These are phyloP conservation scores for Claviceps cyperi DNA, from an alignment of 2,329 filamentous ascomycete genomes.

Conservation along the genomic window DNA sequence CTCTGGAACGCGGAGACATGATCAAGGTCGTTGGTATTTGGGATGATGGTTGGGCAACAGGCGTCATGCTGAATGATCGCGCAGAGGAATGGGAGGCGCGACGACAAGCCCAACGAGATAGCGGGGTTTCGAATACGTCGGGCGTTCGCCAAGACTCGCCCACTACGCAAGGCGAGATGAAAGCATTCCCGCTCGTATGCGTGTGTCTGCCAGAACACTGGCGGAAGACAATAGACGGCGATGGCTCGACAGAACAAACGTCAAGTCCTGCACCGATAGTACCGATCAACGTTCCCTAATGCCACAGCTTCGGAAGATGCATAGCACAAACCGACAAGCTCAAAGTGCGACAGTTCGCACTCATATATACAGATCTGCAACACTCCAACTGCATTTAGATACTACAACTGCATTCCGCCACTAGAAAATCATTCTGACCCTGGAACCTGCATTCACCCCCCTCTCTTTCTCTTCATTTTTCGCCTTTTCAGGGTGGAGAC, in stretches of 20 bases:
- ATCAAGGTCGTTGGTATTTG: constrained; percentile 96
- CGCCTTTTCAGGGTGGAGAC: background rate
- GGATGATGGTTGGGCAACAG: constrained; percentile 98
- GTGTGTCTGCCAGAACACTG: constrained; percentile 92
- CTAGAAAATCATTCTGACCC: no score
- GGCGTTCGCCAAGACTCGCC: constrained; percentile 48
- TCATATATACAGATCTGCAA: constrained; percentile 3
- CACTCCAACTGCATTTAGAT: background rate
- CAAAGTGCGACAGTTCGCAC: background rate
- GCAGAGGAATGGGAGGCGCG: constrained; percentile 81
- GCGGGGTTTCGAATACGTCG: constrained; percentile 76
- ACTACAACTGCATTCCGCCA: no score
- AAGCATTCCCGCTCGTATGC: constrained; percentile 93
- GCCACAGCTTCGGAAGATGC: background rate
- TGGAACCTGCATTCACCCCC: no score
- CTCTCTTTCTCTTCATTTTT: background rate
- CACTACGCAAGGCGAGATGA: constrained; percentile 63
- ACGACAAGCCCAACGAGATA: constrained; percentile 70
- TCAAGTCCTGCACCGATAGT: constrained; percentile 24
- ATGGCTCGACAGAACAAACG: constrained; percentile 52
- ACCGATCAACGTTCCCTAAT: constrained; percentile 2
- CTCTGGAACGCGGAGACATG: constrained; percentile 91
- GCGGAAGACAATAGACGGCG: constrained; percentile 91
- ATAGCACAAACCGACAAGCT: background rate
- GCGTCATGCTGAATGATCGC: constrained; percentile 64